Conservation (phyloP, 495 filamentous ascomycete species). For the Geoglossum glabrum region DNA sequence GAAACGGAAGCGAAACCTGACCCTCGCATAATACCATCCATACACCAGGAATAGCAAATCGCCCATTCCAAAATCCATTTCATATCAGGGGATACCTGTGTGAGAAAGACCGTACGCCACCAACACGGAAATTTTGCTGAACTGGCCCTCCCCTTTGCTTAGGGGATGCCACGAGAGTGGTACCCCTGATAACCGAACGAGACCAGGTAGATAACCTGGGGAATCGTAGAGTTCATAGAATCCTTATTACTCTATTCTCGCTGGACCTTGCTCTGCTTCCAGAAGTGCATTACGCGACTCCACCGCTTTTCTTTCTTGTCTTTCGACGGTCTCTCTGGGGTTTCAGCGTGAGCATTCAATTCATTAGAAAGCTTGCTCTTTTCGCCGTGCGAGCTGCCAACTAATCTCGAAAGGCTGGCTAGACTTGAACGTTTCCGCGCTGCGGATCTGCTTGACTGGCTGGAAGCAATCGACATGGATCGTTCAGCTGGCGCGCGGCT, state of each 20-base stretch:
- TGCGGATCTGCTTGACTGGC: constrained; percentile 8
- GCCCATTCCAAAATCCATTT: not conserved
- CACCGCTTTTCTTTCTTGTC: constrained; percentile 47
- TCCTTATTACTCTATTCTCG: not conserved
- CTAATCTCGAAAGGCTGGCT: constrained; percentile 64
- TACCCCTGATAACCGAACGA: not conserved
- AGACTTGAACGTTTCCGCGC: constrained; percentile 66
- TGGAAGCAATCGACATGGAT: constrained; percentile 45
- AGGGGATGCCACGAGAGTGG: not conserved
- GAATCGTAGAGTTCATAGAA: not conserved
- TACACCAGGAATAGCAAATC: not conserved
- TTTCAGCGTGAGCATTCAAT: constrained; percentile 31
- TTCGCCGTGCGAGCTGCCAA: constrained; percentile 58
- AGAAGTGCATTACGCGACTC: constrained; percentile 69
- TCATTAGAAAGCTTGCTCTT: constrained; percentile 67
- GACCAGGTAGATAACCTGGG: not conserved
- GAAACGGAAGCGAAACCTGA: not conserved
- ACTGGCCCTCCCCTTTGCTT: not conserved
- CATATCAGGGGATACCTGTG: not conserved
- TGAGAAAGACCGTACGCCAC: not conserved
- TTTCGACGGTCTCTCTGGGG: constrained; percentile 39
- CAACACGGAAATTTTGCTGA: not conserved
- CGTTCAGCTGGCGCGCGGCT: constrained; percentile 18
- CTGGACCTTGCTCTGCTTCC: constrained; percentile 26
- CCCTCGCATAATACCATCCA: not conserved